Conservation (phyloP, 768 basidiomycete genomes). For the Xanthoconium purpureum region DNA sequence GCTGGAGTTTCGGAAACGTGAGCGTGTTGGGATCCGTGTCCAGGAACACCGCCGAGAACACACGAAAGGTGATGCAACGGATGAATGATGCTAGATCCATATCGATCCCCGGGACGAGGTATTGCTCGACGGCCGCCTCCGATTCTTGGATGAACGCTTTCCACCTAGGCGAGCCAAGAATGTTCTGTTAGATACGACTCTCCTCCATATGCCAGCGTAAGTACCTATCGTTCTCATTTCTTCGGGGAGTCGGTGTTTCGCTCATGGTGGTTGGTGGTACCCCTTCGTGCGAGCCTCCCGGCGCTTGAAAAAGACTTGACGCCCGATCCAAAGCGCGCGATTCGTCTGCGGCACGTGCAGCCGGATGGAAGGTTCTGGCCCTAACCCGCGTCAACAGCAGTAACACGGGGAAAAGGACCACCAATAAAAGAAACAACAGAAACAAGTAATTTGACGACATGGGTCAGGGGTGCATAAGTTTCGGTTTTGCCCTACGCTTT, state of each 20-base stretch:
- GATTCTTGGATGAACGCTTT: slow-evolving; percentile 10
- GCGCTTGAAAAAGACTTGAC: slow-evolving; percentile 8
- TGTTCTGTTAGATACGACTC: slow-evolving; percentile 1
- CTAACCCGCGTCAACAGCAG: not conserved
- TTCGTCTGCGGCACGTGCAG: slow-evolving; percentile 15
- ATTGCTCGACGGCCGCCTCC: slow-evolving; percentile 4
- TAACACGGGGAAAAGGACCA: not conserved
- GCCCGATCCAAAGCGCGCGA: slow-evolving; percentile 1
- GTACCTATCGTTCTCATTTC: slow-evolving; percentile 17
- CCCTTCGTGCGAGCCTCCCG: not conserved
- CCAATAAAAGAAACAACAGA: slow-evolving; percentile 16
- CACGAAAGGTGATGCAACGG: slow-evolving; percentile 43
- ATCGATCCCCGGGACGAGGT: slow-evolving; percentile 10
- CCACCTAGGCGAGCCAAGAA: slow-evolving; percentile 13
- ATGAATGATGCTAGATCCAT: slow-evolving; percentile 40
- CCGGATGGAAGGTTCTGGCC: not conserved
- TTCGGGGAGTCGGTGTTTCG: not conserved
- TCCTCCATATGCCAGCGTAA: not conserved
- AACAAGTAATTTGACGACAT: slow-evolving; percentile 16
- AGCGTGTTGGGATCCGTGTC: slow-evolving; percentile 25
- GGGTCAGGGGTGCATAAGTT: not conserved
- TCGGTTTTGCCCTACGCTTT: not conserved
- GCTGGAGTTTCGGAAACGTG: slow-evolving; percentile 29
- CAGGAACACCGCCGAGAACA: slow-evolving; percentile 43
- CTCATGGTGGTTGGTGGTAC: slow-evolving; percentile 4